Evolutionary conservation across 208 protist genomes (phyloP), one percentile per base, ranked within the genome.

Genomic region (Crithidia acanthocephali): DNA sequence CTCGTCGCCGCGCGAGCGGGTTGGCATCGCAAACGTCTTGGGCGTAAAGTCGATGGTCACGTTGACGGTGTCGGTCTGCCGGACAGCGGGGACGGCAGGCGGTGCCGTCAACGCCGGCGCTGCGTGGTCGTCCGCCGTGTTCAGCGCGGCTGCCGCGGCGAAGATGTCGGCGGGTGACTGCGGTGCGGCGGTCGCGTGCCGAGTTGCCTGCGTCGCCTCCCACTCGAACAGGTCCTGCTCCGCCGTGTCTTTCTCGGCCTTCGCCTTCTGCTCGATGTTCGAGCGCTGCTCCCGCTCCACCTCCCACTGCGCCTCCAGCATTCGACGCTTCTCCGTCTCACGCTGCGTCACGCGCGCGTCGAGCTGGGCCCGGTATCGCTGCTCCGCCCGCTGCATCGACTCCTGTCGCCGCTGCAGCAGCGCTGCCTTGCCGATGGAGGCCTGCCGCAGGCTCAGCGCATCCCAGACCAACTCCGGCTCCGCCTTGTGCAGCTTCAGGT

Each of bases 291-390:
- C 71, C 68, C 83, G 88, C 63, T 98, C 94, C 28, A 98, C 82
- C 22, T 95, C 87, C 94, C 94, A 98, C 74, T 98, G 94, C 53
- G 83, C 89, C 66, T 88, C 84, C 59, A 84, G 90, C 85, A 96
- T 88, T 50, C 91, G 91, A 18, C 91, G 91, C 73, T 85, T 80
- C 76, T 95, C 94, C 22, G 75, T 71, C 59, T 94, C 92, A 18
- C 81, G 82, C 80, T 95, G 90, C 40, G 68, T 62, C 56, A 77
- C 74, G 20, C 94, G 84, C 25, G 83, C 70, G 30, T 90, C 74
- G 25, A 98, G 79, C 71, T 85, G 85, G 22, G 51, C 47, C 32
- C 88, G 81, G 83, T 98, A 98, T 33, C 61, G 76, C 73, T 92
- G 65, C 81, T 93, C 84, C 22, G 83, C 88, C 10, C 83, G 70